These are phyloP conservation scores for Ceratobasidium sp. DNA, from an alignment of 1,284 basidiomycete species.

Conservation along the genomic window DNA sequence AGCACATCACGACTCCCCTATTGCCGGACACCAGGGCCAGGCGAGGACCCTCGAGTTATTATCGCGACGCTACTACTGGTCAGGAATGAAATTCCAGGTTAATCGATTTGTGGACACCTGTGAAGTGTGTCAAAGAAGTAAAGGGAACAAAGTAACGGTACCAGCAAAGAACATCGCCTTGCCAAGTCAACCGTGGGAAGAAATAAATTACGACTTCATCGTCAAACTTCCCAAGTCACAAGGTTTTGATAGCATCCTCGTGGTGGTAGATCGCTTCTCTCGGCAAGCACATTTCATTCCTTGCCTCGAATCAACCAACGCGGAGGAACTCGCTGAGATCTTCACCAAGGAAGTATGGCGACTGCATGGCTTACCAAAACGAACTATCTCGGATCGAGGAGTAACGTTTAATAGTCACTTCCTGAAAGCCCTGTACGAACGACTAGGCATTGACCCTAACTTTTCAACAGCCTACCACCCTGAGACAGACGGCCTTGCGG, in stretches of 20 bases:
- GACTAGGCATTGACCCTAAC: too few species aligned
- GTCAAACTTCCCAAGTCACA: neutral
- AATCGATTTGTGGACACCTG: neutral
- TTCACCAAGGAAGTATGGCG: neutral
- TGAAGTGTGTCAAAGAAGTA: neutral
- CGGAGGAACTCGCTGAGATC: neutral
- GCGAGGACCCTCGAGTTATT: neutral
- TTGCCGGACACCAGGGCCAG: neutral
- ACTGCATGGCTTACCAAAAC: too few species aligned
- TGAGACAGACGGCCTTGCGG: too few species aligned
- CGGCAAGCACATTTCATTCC: neutral
- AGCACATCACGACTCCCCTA: neutral
- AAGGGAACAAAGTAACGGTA: neutral
- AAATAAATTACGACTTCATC: constrained; percentile 3
- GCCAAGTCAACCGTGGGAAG: neutral
- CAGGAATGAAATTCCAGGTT: neutral
- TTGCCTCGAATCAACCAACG: neutral
- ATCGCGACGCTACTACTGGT: neutral
- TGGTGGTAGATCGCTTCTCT: neutral
- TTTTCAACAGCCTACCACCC: too few species aligned
- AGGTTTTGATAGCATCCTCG: neutral
- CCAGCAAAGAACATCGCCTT: neutral
- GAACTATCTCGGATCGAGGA: too few species aligned
- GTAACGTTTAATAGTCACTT: too few species aligned
- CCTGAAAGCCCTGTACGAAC: too few species aligned